Percentiles rank a stretch among this genome's conserved stretches.
phyloP scores from a whole-genome alignment of 345 rosid genomes.

The Trapa incisa region DNA sequence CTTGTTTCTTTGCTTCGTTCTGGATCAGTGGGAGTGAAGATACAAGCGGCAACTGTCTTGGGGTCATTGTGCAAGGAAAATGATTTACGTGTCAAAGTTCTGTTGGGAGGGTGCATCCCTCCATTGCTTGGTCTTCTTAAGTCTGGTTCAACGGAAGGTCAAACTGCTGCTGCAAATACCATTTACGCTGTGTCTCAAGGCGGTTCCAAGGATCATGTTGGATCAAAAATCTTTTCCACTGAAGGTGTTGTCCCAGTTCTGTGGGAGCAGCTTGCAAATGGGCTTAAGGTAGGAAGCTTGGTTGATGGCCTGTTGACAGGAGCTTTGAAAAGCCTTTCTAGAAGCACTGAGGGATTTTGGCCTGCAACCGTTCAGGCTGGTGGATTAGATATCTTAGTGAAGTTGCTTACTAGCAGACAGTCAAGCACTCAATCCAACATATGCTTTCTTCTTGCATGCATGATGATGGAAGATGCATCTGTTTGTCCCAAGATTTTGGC shows the following conservation, averaged over 20 bases:
- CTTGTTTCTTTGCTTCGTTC: constrained; percentile 99
- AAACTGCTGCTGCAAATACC: constrained; percentile 94
- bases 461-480: constrained; percentile 94
- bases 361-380: constrained; percentile 81
- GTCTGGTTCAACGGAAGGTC: constrained; percentile 91
- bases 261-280: constrained; percentile 74
- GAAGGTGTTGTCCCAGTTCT: constrained; percentile 98
- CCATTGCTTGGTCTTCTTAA: constrained; percentile 98
- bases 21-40: constrained; percentile 85
- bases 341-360: constrained; percentile 97
- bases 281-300: constrained; percentile 62
- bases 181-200: constrained; percentile 95
- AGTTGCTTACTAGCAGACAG: constrained; percentile 76
- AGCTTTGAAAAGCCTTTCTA: constrained; percentile 78
- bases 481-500: constrained; percentile 74
- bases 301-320: constrained; percentile 92
- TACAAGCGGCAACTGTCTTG: constrained; percentile 88
- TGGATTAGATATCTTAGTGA: constrained; percentile 92
- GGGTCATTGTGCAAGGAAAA: constrained; percentile 98
- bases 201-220: constrained; percentile 93
- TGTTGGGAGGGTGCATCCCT: constrained; percentile 99
- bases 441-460: constrained; percentile 91
- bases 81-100: constrained; percentile 89
- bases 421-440: constrained; percentile 80
- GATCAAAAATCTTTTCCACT: constrained; percentile 95